Percentiles rank a stretch among this genome's conserved stretches.
phyloP scores from a whole-genome alignment of 768 basidiomycete genomes.

The Trametes gibbosa region DNA sequence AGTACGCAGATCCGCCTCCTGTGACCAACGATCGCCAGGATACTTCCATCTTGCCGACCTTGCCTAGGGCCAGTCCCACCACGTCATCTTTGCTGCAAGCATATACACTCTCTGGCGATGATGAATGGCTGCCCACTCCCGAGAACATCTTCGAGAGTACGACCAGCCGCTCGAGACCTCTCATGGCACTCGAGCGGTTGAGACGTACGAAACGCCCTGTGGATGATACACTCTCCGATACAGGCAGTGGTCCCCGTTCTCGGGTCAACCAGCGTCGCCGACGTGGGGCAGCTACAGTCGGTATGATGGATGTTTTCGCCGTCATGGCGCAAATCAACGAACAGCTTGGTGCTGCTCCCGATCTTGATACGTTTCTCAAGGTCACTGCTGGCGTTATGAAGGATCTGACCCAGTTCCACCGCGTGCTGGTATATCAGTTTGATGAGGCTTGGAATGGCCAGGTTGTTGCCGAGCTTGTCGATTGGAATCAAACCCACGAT shows the following conservation, averaged over 20 bases:
- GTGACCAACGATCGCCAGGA: background rate
- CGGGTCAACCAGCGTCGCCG: constrained; percentile 18
- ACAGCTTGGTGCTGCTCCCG: constrained; percentile 64
- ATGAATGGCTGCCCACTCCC: constrained; percentile 44
- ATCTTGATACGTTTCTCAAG: constrained; percentile 68
- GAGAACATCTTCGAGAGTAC: constrained; percentile 72
- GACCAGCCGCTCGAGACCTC: constrained; percentile 61
- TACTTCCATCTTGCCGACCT: background rate
- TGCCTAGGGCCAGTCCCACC: background rate
- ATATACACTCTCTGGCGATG: constrained; percentile 23
- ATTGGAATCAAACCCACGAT: constrained; percentile 73
- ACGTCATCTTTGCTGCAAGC: constrained; percentile 7
- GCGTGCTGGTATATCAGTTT: constrained; percentile 80
- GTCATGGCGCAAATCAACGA: constrained; percentile 80
- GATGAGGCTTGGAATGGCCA: constrained; percentile 79
- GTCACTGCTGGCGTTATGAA: constrained; percentile 71
- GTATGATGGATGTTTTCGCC: constrained; percentile 80
- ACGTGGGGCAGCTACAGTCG: constrained; percentile 31
- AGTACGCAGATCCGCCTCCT: background rate
- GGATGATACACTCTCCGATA: background rate
- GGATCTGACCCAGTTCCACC: constrained; percentile 79
- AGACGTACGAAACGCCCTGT: constrained; percentile 41
- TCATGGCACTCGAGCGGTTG: constrained; percentile 68
- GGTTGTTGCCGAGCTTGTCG: constrained; percentile 76
- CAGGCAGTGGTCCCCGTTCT: constrained; percentile 1